Evolutionary conservation across 495 filamentous ascomycete genomes (phyloP), one percentile per base, ranked within the genome.

Genomic region (Annulohypoxylon bovei): DNA sequence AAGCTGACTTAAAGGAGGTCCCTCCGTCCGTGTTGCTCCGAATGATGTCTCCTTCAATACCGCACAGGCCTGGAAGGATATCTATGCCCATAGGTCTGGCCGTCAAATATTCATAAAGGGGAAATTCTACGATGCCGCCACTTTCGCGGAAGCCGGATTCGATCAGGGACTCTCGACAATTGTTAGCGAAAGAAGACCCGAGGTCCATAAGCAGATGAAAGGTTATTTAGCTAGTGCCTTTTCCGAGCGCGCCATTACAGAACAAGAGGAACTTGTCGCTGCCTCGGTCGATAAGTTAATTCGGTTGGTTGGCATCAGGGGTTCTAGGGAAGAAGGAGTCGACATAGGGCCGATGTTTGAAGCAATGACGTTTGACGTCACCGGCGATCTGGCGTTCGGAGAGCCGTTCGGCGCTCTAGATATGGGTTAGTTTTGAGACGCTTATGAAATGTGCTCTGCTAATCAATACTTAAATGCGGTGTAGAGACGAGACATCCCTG

Each of bases 311-410:
- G 61, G 61, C 1, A 3, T 42, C 16, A 44, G 20, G n/a, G 61
- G 67, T 16, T 65, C 67, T 7, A 6, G 11, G 20, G 25, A 23
- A 35, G 44, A 23, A 16, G 61, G 61, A 9, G 18, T 75, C 14
- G 61, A 75, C 14, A 30, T 77, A n/a, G 32, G 52, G 2, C 52
- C 18, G 6, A 25, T 46, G 8, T 55, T 74, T n/a, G 54, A 63
- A 9, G 47, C 65, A 9, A 55, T 70, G 20, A 68, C 75, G 0
- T 88, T 88, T 49, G 86, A 88, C 54, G 77, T 87, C 32, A 81
- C 81, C 0, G 80, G 80, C 6, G 80, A 86, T 46, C 65, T 87
- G 5, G 77, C 82, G 22, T 85, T 87, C 35, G 84, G 84, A 0
- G 78, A 85, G 57, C 74, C 81, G 0, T 86, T 87, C 49, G 75